These are phyloP conservation scores for Phaeodactylum tricornutum DNA, from an alignment of 108 stramenopile species.

Conservation along the genomic window DNA sequence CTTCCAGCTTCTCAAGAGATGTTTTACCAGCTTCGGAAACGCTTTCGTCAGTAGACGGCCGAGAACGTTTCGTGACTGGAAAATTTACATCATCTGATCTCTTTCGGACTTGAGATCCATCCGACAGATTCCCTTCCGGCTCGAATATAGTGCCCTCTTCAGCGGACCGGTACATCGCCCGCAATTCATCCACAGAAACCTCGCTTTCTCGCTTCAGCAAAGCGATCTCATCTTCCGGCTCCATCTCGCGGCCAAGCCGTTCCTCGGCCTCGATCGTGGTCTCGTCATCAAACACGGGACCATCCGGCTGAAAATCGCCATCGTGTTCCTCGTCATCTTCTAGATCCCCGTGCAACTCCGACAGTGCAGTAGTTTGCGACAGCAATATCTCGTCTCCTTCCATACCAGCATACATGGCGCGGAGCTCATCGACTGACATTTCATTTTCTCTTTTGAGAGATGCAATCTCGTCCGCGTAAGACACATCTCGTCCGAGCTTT, in stretches of 20 bases:
- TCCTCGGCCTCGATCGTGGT: slow-evolving; percentile 58
- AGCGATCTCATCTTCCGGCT: slow-evolving; percentile 37
- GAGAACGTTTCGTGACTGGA: too few species aligned
- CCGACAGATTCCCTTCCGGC: slow-evolving; percentile 1
- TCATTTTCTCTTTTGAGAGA: slow-evolving; percentile 53
- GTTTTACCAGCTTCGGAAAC: too few species aligned
- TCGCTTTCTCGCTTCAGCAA: slow-evolving; percentile 43
- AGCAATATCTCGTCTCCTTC: too few species aligned
- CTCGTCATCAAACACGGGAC: slow-evolving; percentile 48
- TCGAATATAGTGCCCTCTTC: too few species aligned
- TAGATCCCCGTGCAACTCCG: slow-evolving; percentile 10
- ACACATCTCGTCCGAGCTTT: slow-evolving; percentile 53
- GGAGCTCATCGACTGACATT: slow-evolving; percentile 67
- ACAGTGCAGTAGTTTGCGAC: slow-evolving; percentile 1
- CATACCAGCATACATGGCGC: slow-evolving; percentile 39
- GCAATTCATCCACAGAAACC: slow-evolving; percentile 39
- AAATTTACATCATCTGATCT: too few species aligned
- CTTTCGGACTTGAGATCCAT: too few species aligned
- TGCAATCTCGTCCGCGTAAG: slow-evolving; percentile 54
- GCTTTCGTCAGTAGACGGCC: too few species aligned
- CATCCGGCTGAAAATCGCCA: slow-evolving; percentile 33
- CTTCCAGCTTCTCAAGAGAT: too few species aligned
- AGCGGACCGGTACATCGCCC: slow-evolving; percentile 32
- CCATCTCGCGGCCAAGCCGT: slow-evolving; percentile 45
- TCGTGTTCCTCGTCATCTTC: slow-evolving; percentile 20